Evolutionary conservation across 2,329 filamentous ascomycete genomes (phyloP).

Genomic region (Periglandula ipomoeae): DNA sequence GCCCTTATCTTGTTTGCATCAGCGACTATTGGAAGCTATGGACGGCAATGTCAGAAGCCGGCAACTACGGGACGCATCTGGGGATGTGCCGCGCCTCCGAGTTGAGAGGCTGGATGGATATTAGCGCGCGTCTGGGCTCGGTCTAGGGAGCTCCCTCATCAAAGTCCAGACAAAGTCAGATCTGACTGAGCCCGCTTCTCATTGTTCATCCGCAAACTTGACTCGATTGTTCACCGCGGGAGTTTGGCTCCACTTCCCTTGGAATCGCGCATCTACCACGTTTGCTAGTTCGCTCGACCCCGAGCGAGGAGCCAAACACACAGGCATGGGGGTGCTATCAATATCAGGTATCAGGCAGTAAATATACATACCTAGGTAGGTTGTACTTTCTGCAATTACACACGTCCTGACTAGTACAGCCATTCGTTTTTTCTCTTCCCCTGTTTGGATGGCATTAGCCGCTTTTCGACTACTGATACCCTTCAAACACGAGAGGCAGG

Average conservation of each 20-base stretch:
- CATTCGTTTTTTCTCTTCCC: not conserved
- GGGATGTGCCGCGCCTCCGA: no score
- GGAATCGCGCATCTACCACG: not conserved
- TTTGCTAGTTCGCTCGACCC: not conserved
- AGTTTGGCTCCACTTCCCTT: not conserved
- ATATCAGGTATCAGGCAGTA: not conserved
- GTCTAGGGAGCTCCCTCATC: no score
- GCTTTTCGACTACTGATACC: not conserved
- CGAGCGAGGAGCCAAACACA: no score
- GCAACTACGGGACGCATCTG: no score
- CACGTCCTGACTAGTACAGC: no score
- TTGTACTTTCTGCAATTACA: no score
- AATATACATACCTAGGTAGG: no score
- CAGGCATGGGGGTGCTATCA: no score
- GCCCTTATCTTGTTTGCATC: not conserved
- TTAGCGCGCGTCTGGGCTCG: no score
- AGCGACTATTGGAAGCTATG: not conserved
- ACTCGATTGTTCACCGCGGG: not conserved
- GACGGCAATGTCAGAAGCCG: not conserved
- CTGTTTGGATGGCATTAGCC: not conserved
- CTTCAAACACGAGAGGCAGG: not conserved
- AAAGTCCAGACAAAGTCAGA: no score
- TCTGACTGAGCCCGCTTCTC: no score
- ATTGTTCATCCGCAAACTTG: not conserved
- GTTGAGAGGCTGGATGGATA: no score